phyloP scores from a whole-genome alignment of 495 filamentous ascomycete species.

The Jackrogersella multiformis region DNA sequence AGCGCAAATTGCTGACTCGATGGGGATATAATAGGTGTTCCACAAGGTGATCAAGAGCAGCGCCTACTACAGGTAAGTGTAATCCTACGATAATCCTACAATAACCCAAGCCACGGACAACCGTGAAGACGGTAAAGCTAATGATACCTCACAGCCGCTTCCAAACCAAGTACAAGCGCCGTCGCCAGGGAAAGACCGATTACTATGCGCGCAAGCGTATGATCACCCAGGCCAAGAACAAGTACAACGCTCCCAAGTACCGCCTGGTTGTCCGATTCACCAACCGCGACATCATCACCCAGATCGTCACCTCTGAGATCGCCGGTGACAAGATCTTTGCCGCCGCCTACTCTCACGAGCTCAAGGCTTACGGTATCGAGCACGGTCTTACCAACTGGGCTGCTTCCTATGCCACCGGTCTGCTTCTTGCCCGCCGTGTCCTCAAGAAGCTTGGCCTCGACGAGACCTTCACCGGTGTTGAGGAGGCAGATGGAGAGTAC shows the following conservation, averaged over 20 bases:
- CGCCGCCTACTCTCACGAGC: constrained; percentile 96
- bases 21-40: constrained; percentile 76
- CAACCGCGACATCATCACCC: constrained; percentile 98
- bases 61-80: constrained; percentile 92
- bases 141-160: constrained; percentile 75
- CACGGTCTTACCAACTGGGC: constrained; percentile 99
- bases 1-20: constrained; percentile 99
- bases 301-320: constrained; percentile 97
- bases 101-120: background rate
- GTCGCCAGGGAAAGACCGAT: constrained; percentile 97
- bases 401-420: constrained; percentile 94
- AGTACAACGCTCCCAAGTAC: constrained; percentile 99
- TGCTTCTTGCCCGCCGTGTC: constrained; percentile 94
- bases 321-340: constrained; percentile 95
- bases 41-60: constrained; percentile 95
- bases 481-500: constrained; percentile 95
- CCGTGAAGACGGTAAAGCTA: background rate
- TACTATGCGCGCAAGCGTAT: constrained; percentile 99
- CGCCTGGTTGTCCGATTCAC: constrained; percentile 99
- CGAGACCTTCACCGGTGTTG: constrained; percentile 89
- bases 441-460: constrained; percentile 96
- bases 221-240: constrained; percentile 99
- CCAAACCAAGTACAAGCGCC: constrained; percentile 99
- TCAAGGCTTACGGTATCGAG: constrained; percentile 93
- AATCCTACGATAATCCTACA: too few relatives aligned